phyloP scores from a whole-genome alignment of 2,329 filamentous ascomycete genomes.

The Stemphylium beticola region DNA sequence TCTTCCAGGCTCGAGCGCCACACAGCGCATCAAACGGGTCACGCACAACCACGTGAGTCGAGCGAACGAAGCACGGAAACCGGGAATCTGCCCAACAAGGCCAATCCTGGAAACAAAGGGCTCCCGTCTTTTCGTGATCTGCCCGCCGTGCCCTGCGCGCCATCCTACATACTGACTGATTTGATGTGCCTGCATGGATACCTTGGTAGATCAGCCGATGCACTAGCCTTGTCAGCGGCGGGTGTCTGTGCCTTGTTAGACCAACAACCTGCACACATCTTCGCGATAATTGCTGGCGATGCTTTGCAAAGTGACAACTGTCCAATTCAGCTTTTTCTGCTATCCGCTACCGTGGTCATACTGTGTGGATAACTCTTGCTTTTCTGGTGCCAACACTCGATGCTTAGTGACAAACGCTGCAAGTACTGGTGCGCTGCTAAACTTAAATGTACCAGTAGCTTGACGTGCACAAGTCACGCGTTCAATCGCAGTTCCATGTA shows the following conservation, averaged over 20 bases:
- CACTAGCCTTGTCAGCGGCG: constrained; percentile 3
- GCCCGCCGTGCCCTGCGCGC: constrained; percentile 15
- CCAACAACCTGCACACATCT: not conserved
- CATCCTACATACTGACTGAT: constrained; percentile 8
- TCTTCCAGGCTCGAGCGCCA: constrained; percentile 1
- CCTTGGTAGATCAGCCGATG: constrained; percentile 8
- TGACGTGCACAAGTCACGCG: too few relatives aligned
- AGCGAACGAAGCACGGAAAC: constrained; percentile 2
- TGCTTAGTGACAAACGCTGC: too few relatives aligned
- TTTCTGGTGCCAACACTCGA: too few relatives aligned
- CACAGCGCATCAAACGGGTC: constrained; percentile 2
- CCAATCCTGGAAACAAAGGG: constrained; percentile 9
- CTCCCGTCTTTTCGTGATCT: constrained; percentile 15
- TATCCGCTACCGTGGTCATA: too few relatives aligned
- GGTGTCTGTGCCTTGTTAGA: not conserved
- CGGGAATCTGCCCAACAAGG: constrained; percentile 6
- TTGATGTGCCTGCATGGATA: constrained; percentile 5
- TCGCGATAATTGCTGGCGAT: not conserved
- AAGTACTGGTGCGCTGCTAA: too few relatives aligned
- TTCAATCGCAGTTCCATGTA: too few relatives aligned
- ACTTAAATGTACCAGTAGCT: too few relatives aligned
- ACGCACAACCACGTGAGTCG: not conserved
- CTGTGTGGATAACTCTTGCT: too few relatives aligned
- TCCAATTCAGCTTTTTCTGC: too few relatives aligned
- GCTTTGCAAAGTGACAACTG: not conserved